phyloP scores from a whole-genome alignment of 2,329 filamentous ascomycete species.

The Delphinella strobiligena region DNA sequence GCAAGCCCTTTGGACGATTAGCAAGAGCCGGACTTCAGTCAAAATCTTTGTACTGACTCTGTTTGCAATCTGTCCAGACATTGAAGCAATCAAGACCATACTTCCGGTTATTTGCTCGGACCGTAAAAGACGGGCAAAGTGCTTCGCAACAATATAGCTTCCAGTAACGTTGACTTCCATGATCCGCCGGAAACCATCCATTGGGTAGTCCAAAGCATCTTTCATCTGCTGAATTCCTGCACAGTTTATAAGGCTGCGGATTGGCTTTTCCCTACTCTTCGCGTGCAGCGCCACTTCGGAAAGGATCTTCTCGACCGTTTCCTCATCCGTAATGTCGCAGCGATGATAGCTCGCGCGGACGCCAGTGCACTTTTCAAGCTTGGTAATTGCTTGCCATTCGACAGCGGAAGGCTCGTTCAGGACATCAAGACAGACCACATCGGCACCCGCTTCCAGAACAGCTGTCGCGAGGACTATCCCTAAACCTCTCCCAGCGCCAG shows the following conservation, averaged over 20 bases:
- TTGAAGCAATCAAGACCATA: constrained; percentile 39
- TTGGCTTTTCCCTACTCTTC: constrained; percentile 31
- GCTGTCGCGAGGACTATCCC: constrained; percentile 53
- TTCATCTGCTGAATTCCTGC: constrained; percentile 27
- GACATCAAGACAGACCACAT: constrained; percentile 37
- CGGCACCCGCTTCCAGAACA: constrained; percentile 56
- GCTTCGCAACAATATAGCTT: constrained; percentile 25
- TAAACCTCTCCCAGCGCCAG: constrained; percentile 59
- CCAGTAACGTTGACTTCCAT: constrained; percentile 26
- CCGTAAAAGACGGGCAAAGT: constrained; percentile 25
- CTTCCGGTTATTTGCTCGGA: constrained; percentile 18
- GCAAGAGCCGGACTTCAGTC: not conserved
- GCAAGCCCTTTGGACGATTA: constrained; percentile 20
- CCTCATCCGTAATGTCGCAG: constrained; percentile 27
- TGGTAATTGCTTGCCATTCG: constrained; percentile 14
- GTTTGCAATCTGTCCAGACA: constrained; percentile 68
- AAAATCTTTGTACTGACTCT: constrained; percentile 27
- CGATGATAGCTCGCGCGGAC: constrained; percentile 37
- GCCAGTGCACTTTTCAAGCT: constrained; percentile 41
- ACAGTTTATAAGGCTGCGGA: constrained; percentile 29
- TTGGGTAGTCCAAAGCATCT: constrained; percentile 23
- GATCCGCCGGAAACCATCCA: constrained; percentile 23
- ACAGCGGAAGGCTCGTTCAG: constrained; percentile 45
- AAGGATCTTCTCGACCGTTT: constrained; percentile 24
- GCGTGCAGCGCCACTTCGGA: constrained; percentile 21